Percentiles rank a stretch among this genome's conserved stretches.
Evolutionary conservation across 768 basidiomycete species (phyloP).

Genomic region (Boletus barrowsii): DNA sequence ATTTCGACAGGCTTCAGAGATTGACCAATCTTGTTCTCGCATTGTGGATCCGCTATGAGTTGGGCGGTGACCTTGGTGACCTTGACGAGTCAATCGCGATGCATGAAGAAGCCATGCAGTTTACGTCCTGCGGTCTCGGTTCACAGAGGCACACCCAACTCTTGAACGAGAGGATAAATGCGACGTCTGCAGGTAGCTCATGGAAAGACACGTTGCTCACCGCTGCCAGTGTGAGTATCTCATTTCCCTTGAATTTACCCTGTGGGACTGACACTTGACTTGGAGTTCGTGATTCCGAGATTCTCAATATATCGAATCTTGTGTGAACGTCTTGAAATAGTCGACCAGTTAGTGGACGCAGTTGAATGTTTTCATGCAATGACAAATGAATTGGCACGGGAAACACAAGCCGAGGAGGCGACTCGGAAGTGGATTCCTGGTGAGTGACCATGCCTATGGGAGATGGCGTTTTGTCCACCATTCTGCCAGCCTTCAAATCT

Average conservation of each 20-base stretch:
- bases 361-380: background rate
- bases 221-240: background rate
- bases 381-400: background rate
- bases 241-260: background rate
- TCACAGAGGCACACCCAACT: background rate
- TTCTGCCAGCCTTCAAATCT: background rate
- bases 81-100: constrained; percentile 16
- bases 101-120: background rate
- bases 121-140: background rate
- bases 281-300: background rate
- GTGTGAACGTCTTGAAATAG: background rate
- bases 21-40: constrained; percentile 15
- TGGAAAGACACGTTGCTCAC: background rate
- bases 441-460: background rate
- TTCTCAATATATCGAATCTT: background rate
- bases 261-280: background rate
- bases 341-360: background rate
- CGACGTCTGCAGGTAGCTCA: background rate
- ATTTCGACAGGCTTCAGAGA: background rate
- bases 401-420: background rate
- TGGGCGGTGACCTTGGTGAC: background rate
- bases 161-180: background rate
- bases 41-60: constrained; percentile 3
- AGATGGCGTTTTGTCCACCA: background rate
- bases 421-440: background rate